Conservation (phyloP, 75 land plant genomes). For the Larix kaempferi region DNA sequence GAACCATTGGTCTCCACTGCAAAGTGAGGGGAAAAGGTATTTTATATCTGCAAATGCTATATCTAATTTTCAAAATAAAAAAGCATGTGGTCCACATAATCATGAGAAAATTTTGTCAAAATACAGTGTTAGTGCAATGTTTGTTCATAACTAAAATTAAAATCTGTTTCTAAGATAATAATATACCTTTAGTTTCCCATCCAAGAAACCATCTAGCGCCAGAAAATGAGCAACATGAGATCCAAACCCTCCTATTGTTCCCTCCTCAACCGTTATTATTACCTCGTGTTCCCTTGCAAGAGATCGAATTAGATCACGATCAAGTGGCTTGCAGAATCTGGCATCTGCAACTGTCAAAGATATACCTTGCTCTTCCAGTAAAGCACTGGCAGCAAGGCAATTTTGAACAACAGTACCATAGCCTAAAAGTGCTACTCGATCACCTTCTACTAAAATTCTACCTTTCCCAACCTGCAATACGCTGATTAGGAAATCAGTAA, state of each 20-base stretch:
- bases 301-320: constrained; percentile 67
- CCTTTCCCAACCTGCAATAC: constrained; percentile 77
- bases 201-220: constrained; percentile 93
- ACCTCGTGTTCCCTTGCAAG: constrained; percentile 84
- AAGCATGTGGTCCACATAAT: background rate
- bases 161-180: background rate
- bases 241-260: constrained; percentile 92
- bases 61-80: too few species aligned
- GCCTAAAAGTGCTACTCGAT: constrained; percentile 82
- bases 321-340: constrained; percentile 92
- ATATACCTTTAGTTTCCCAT: constrained; percentile 76
- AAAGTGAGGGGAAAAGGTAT: constrained; percentile 2
- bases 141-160: background rate
- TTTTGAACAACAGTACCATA: constrained; percentile 90
- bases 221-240: constrained; percentile 95
- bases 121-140: background rate
- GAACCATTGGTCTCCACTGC: constrained; percentile 96
- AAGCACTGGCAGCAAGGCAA: constrained; percentile 72
- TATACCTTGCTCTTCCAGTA: constrained; percentile 55
- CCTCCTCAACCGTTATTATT: constrained; percentile 92
- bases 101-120: background rate
- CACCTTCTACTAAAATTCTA: constrained; percentile 72
- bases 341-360: constrained; percentile 84
- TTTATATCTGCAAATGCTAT: background rate
- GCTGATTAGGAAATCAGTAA: background rate